Conservation (phyloP, 768 basidiomycete genomes). For the Rhodotorula babjevae region DNA sequence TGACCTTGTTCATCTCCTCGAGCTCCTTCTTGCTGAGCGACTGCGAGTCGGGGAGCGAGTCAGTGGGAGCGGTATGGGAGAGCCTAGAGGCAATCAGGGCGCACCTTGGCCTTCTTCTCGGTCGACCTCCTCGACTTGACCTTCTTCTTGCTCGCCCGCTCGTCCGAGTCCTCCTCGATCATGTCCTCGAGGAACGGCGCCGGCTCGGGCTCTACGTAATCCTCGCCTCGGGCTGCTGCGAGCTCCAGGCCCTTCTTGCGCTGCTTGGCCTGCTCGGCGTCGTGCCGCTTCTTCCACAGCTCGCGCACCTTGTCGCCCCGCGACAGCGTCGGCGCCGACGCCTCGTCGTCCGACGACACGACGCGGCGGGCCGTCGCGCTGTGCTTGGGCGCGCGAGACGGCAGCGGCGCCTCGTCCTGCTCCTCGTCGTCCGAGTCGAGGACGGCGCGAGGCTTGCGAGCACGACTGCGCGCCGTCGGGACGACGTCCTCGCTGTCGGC, state of each 20-base stretch:
- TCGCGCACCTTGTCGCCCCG: neutral
- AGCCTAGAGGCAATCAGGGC: neutral
- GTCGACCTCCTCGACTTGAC: neutral
- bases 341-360: neutral
- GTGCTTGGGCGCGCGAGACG: too few relatives aligned
- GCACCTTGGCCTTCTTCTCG: conserved; percentile 15
- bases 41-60: neutral
- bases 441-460: neutral
- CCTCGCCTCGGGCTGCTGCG: neutral
- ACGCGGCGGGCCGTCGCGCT: neutral
- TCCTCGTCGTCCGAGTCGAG: conserved; percentile 32
- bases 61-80: too few relatives aligned
- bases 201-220: neutral
- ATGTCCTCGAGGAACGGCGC: neutral
- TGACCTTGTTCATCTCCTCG: conserved; percentile 28
- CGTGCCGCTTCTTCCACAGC: neutral
- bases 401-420: neutral
- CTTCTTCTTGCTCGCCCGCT: neutral
- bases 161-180: conserved; percentile 1
- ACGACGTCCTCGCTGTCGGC: neutral
- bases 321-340: neutral
- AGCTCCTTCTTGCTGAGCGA: conserved; percentile 18
- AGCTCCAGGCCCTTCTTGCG: neutral
- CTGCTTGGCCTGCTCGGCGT: neutral
- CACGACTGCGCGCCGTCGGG: neutral